Base-by-base conservation (phyloP, 768 basidiomycete species). In the Tricholoma matsutake region DNA sequence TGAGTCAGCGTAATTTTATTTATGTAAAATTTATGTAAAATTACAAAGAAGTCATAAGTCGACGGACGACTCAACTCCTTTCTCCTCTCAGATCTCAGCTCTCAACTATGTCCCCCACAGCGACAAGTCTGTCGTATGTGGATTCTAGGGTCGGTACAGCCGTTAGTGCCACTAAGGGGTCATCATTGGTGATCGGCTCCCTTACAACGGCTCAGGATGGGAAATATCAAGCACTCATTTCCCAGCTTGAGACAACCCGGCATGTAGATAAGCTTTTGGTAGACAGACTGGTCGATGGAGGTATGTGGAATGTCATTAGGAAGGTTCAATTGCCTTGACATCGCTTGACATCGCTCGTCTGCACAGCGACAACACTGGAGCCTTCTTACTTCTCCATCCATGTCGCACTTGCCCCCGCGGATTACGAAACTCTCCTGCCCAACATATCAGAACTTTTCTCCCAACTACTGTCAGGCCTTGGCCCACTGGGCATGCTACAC, bases 241-340 rank as follows among this genome's bases (percentile, higher is more conserved):
- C 84, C 6, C 77, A 80, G 64, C 75, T 93, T 60, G 83, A 85
- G 72, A 73, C 72, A 60, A 79, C 78, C 16, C 73, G 81, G 63
- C 68, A 75, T 34, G 86, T 92, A 31, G 92, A 95, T 67, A 87
- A 83, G 68, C 87, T 93, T 69, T 85, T 95, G 78, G 75, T 94
- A 29, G 93, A 96, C 72, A 81, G 94, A 62, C 75, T 96, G 62
- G 76, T 93, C 14, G 92, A 92, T 73, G 82, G 84, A 77, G 93
- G 93, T 94, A 68, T 56, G 80, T 73, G 14, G 41, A 41, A 31
- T 18, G 10, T 35, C 34, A 18, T 45, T 20, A 20, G 18, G 32
- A 34, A 18, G 10, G 14, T 14, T 32, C 13, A 35, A 35, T 41
- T 25, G 43, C 22, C 22, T 41, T 25, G 60, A 52, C 25, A 3